Percentiles rank a stretch among this genome's conserved stretches.
Evolutionary conservation across 2,329 filamentous ascomycete genomes (phyloP).

Genomic region (Ceratocystis albifundus): DNA sequence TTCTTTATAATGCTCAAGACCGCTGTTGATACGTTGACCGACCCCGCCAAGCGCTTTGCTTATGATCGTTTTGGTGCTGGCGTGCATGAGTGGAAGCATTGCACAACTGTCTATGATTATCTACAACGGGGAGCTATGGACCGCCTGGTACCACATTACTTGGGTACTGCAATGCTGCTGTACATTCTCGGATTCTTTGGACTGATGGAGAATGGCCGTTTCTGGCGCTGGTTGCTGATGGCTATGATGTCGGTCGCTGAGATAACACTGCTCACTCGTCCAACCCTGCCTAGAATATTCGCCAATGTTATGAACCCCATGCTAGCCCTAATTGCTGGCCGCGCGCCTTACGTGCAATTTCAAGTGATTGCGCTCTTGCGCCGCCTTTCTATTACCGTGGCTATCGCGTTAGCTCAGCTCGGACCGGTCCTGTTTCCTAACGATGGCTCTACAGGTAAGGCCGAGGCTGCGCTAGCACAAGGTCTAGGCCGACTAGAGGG

Average conservation of each 20-base stretch:
- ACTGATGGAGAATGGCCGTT: constrained; percentile 55
- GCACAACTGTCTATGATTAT: constrained; percentile 60
- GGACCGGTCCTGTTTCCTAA: constrained; percentile 49
- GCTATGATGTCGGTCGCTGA: constrained; percentile 45
- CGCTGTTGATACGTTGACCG: constrained; percentile 70
- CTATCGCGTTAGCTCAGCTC: constrained; percentile 73
- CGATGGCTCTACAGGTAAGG: constrained; percentile 27
- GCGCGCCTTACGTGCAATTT: constrained; percentile 66
- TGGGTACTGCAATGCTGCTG: constrained; percentile 44
- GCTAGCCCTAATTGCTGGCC: constrained; percentile 32
- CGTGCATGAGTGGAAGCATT: constrained; percentile 53
- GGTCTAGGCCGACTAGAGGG: constrained; percentile 57
- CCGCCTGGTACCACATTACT: constrained; percentile 50
- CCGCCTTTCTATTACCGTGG: constrained; percentile 63
- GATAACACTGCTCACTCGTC: constrained; percentile 44
- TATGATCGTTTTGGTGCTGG: constrained; percentile 81
- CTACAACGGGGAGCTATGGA: constrained; percentile 53
- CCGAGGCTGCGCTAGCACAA: constrained; percentile 45
- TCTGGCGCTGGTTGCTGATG: constrained; percentile 53
- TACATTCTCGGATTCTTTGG: constrained; percentile 52
- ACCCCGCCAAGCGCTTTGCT: constrained; percentile 66
- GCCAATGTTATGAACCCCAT: constrained; percentile 36
- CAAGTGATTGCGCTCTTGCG: constrained; percentile 67
- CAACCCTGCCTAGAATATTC: constrained; percentile 39
- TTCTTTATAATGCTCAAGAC: constrained; percentile 73